Base-by-base conservation (phyloP, 768 basidiomycete genomes). In the Candolleomyces aberdarensis region DNA sequence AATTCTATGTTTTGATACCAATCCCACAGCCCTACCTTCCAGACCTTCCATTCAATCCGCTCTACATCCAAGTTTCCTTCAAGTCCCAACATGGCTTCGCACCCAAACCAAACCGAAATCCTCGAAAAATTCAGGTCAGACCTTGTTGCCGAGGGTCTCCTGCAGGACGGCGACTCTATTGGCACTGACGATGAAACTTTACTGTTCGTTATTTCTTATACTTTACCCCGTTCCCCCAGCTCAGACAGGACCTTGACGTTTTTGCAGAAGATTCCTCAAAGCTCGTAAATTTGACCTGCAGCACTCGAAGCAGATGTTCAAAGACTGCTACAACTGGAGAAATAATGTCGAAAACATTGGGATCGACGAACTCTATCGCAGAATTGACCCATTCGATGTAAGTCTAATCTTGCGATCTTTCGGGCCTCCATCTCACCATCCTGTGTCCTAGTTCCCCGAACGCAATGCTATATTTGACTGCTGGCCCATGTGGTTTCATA, bases 401-500 rank as follows among this genome's bases (percentile, higher is more conserved):
- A 72, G 88, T 75, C 26, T 3, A 31, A 43, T 11, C 41, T 43
- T 43, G 41, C 41, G 11, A 43, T 43, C 41, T n/a, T 43, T 43
- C 5, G 26, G 3, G 26, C 41, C 41, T 5, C 41, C 13, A 43
- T n/a, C 32, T 26, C 43, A 7, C 44, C 20, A 43, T 32, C 46
- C 48, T 32, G 5, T 13, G 20, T 47, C 19, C 31, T 55, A 92
- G 89, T 92, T 85, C 66, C 87, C 87, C 1, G 87, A 85, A 63
- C 83, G 89, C 48, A 79, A 84, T 56, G 79, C 81, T 0, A 83
- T 91, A 7, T 89, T 90, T 64, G 83, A 88, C 56, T 85, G 82
- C 63, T 92, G 89, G 89, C 88, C 88, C 3, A 82, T 91, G 77
- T 90, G 83, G 76, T 91, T 88, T 65, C 89, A 92, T 71, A 91